A percentile compares a stretch with the other conserved stretches of the same genome.
These are phyloP conservation scores for Yamadazyma pseudoaaseri DNA, from an alignment of 1,139 yeast genomes.

Conservation along the genomic window DNA sequence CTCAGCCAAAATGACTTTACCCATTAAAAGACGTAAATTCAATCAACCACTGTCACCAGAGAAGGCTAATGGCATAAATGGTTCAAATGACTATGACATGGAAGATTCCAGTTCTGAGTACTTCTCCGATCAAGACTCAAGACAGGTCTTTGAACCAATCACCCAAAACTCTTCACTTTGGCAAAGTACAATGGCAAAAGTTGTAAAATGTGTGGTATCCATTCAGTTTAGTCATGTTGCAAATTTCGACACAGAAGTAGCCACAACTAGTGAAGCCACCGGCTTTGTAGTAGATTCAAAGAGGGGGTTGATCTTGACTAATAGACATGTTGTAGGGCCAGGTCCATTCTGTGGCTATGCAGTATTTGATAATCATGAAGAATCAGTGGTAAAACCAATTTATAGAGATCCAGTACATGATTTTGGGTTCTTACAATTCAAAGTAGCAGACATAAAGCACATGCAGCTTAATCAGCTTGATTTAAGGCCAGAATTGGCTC, in stretches of 20 bases:
- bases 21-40: slow-evolving; percentile 5
- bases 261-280: slow-evolving; percentile 85
- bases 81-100: neutral
- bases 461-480: slow-evolving; percentile 67
- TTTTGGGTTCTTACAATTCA: slow-evolving; percentile 77
- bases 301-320: slow-evolving; percentile 81
- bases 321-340: slow-evolving; percentile 92
- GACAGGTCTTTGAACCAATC: slow-evolving; percentile 7
- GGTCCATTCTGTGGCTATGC: slow-evolving; percentile 93
- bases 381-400: slow-evolving; percentile 80
- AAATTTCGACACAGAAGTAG: slow-evolving; percentile 81
- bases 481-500: slow-evolving; percentile 77
- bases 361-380: slow-evolving; percentile 93
- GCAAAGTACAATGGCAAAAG: slow-evolving; percentile 81
- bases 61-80: neutral
- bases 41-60: neutral
- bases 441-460: slow-evolving; percentile 70
- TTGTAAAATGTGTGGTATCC: slow-evolving; percentile 84
- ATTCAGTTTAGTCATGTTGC: slow-evolving; percentile 87
- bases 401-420: slow-evolving; percentile 87
- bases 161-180: slow-evolving; percentile 37
- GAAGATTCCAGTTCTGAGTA: slow-evolving; percentile 1
- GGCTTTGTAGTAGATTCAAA: slow-evolving; percentile 91
- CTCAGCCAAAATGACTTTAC: slow-evolving; percentile 2
- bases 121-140: slow-evolving; percentile 5